Base-by-base conservation (phyloP, 2,329 filamentous ascomycete genomes). In the Fusarium poae region DNA sequence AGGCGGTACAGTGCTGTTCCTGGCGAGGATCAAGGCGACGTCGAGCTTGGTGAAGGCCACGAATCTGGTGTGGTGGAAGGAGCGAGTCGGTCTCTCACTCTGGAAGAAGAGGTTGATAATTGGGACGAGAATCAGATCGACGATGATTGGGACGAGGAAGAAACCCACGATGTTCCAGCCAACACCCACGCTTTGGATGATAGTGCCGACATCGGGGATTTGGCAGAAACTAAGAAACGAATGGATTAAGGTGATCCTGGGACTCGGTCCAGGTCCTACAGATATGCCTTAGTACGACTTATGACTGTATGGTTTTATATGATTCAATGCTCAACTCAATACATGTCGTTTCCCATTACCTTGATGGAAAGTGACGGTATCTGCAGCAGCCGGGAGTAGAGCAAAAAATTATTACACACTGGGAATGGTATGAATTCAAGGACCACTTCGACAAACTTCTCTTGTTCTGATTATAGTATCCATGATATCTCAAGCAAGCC, bases 51-150 rank as follows among this genome's bases (percentile, higher is more conserved):
- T 2, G 88, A 90, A 66, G 83, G 80, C 27, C 91, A 92, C 68
- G 91, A 92, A 78, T 88, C 86, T 30, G 90, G 90, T 20, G 81
- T 93, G n/a, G 82, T 82, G 21, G 79, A 79, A 20, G 76, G 75
- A 5, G 71, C 76, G 16, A 75, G 75, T 9, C 78, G 77, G 2
- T 61, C 71, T 25, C 73, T 74, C 30, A 79, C 80, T 21, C 76
- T 97, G 21, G 94, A 97, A 72, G 88, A 95, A 62, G 92, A 97
- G 81, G 86, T 97, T 10, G 94, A 97, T 76, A 93, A 95, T 71
- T 97, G 94, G 94, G 94, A 97, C 75, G 94, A 97, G 81, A 96
- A 97, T 66, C 86, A 84, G 4, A 79, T 82, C 20, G 86, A 89
- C 68, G 81, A 84, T 68, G 81, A 84, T 13, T 88, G 86, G 86